A percentile compares a stretch with the other conserved stretches of the same genome.
Conservation (phyloP, 2,329 filamentous ascomycete species). For the Aaosphaeria arxii region DNA sequence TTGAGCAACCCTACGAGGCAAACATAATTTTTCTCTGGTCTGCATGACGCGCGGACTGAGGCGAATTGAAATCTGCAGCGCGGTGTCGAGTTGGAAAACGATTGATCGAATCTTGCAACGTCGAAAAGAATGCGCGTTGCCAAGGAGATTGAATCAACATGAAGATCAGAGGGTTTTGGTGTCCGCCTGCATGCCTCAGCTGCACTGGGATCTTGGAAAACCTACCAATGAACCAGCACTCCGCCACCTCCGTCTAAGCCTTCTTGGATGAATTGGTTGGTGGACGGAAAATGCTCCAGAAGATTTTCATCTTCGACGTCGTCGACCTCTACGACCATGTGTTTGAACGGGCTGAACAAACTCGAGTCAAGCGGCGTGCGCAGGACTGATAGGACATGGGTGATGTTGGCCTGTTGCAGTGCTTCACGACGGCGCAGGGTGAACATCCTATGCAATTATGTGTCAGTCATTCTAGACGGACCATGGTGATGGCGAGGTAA, state of each 20-base stretch:
- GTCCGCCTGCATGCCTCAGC: constrained; percentile 30
- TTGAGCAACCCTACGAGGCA: background rate
- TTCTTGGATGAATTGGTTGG: constrained; percentile 78
- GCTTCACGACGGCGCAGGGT: constrained; percentile 69
- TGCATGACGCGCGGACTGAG: constrained; percentile 21
- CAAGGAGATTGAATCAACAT: constrained; percentile 23
- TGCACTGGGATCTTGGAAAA: constrained; percentile 28
- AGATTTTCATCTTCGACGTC: constrained; percentile 89
- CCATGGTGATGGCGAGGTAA: constrained; percentile 5
- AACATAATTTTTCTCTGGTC: background rate
- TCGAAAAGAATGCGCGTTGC: constrained; percentile 5
- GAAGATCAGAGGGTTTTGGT: constrained; percentile 25
- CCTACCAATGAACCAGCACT: constrained; percentile 70
- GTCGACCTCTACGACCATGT: constrained; percentile 80
- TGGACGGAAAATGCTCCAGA: constrained; percentile 72
- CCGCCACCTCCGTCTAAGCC: constrained; percentile 62
- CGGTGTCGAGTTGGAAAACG: too few species aligned
- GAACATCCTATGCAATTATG: constrained; percentile 62
- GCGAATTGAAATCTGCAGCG: background rate
- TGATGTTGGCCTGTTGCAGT: constrained; percentile 72
- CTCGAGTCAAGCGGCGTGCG: constrained; percentile 57
- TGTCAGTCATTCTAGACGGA: constrained; percentile 16
- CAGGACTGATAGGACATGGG: constrained; percentile 84
- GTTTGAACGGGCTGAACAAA: constrained; percentile 62
- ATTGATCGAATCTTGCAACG: too few species aligned